phyloP scores from a whole-genome alignment of 495 filamentous ascomycete genomes.

The Apiosordaria backusii region DNA sequence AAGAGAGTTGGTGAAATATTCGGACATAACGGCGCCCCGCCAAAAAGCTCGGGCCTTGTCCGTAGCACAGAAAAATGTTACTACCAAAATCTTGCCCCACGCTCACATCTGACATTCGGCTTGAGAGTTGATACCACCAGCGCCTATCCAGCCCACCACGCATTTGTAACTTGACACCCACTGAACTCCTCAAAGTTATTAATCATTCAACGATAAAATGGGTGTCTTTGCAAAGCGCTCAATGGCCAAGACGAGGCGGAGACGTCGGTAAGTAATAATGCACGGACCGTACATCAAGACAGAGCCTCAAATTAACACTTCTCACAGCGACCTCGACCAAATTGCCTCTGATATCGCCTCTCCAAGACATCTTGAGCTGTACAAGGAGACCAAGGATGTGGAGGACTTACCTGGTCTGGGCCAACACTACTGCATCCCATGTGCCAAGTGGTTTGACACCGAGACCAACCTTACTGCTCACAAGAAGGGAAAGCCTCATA shows the following conservation, averaged over 20 bases:
- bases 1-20: neutral
- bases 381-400: constrained; percentile 70
- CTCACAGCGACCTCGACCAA: constrained; percentile 77
- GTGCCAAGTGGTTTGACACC: constrained; percentile 92
- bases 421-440: constrained; percentile 83
- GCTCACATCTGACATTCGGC: neutral
- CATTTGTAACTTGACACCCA: neutral
- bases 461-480: constrained; percentile 74
- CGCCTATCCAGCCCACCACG: neutral
- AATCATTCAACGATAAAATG: constrained; percentile 32
- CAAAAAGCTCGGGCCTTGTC: neutral
- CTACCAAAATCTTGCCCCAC: neutral
- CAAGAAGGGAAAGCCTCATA: constrained; percentile 84
- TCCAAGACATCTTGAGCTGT: constrained; percentile 70
- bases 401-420: constrained; percentile 88
- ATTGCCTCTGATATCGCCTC: constrained; percentile 73
- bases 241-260: constrained; percentile 58
- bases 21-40: neutral
- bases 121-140: neutral
- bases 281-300: neutral
- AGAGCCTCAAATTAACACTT: constrained; percentile 10
- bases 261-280: constrained; percentile 37
- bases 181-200: neutral
- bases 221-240: constrained; percentile 53
- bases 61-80: neutral